These are phyloP conservation scores for Artomyces pyxidatus DNA, from an alignment of 768 basidiomycete species.

Conservation along the genomic window DNA sequence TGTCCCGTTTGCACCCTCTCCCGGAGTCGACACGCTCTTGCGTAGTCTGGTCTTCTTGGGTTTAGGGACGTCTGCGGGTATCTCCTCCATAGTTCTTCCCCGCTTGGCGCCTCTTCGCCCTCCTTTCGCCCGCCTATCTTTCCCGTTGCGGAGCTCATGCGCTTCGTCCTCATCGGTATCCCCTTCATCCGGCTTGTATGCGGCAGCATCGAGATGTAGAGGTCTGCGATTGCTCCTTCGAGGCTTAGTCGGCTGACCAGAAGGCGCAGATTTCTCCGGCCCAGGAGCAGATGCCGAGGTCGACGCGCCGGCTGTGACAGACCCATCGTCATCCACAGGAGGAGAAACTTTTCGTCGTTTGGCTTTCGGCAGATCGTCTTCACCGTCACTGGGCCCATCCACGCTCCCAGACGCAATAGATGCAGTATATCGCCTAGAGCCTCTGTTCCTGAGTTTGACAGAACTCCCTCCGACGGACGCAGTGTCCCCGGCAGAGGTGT, in stretches of 20 bases:
- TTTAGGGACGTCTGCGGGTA: slow-evolving; percentile 1
- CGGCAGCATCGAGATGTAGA: slow-evolving; percentile 11
- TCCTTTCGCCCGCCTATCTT: slow-evolving; percentile 3
- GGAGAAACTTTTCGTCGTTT: slow-evolving; percentile 6
- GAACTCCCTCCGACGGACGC: slow-evolving; percentile 5
- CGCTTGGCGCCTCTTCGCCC: slow-evolving; percentile 10
- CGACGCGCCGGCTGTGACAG: neutral
- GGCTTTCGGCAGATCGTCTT: neutral
- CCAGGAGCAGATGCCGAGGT: neutral
- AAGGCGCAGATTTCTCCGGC: neutral
- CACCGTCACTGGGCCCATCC: neutral
- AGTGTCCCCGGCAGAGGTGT: neutral
- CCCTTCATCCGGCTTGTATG: slow-evolving; percentile 13
- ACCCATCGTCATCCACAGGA: neutral
- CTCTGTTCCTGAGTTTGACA: neutral
- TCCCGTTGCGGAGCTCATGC: neutral
- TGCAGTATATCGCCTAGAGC: neutral
- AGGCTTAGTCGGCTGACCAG: neutral
- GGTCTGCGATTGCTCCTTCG: slow-evolving; percentile 14
- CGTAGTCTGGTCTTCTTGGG: slow-evolving; percentile 13
- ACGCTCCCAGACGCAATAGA: slow-evolving; percentile 1
- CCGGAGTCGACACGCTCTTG: slow-evolving; percentile 9
- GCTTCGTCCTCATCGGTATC: slow-evolving; percentile 7
- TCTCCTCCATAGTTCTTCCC: slow-evolving; percentile 11
- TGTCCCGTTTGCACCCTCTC: neutral